Evolutionary conservation across 371 early-diverging fungal genomes (phyloP), one percentile per base, ranked within the genome.

Genomic region (Polyrhizophydium stewartii): DNA sequence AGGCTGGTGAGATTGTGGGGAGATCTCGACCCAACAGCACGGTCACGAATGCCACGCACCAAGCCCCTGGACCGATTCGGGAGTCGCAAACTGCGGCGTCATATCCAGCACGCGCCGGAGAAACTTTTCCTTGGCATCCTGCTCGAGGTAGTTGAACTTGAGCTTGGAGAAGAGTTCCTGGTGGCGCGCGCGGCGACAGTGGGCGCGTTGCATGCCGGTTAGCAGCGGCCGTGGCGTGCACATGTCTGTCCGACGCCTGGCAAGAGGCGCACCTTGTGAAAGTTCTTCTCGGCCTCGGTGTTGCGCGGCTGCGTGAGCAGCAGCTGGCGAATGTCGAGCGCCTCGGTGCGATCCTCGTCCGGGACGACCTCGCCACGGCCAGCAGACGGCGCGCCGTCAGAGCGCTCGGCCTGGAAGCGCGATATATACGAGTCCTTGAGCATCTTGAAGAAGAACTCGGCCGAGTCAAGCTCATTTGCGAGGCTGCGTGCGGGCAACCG

Each of bases 131-230:
- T 85, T 85, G 19, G 85, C 74, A 16, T 75, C 70, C 62, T 78
- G 78, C 67, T 85, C 85, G 17, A 83, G 65, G 56, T 73, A 82
- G 58, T 75, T 76, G 62, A 80, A 79, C 55, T 79, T 77, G 19
- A 80, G 66, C 64, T 81, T 81, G 22, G 75, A 68, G 51, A 85
- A 83, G 27, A 79, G 75, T 37, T 77, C 81, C 79, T 82, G 46
- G 12, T 19, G 38, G 10, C 24, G 35, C 13, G 35, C 13, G 35
- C 35, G 35, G 13, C 17, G 45, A 38, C 5, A 12, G 33, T 13
- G 25, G 25, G 28, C 31, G 2, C 56, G 12, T 31, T 22, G 35
- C 35, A 35, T 10, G 22, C 46, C 45, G 21, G 19, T 31, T 7
- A 58, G 31, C 17, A 22, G 13, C 30, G 27, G 0, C 31, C 9